phyloP scores from a whole-genome alignment of 2,329 filamentous ascomycete genomes.

The Alternaria brassicicola region DNA sequence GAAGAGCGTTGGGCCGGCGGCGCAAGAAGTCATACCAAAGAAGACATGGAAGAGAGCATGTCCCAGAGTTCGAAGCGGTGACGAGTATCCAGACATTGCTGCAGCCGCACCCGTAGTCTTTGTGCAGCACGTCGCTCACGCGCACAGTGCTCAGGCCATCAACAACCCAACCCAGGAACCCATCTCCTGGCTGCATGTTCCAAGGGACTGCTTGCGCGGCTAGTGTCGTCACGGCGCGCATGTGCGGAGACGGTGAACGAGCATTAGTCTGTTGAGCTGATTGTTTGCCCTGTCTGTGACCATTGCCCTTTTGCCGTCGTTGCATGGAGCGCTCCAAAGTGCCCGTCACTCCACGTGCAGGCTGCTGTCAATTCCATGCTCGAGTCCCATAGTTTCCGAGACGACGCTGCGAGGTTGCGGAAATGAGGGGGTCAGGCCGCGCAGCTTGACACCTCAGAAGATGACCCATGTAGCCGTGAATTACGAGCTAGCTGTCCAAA shows the following conservation, averaged over 20 bases:
- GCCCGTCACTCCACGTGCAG: slow-evolving; percentile 4
- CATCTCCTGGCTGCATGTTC: slow-evolving; percentile 18
- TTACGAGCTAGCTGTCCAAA: slow-evolving; percentile 1
- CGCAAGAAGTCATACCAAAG: slow-evolving; percentile 43
- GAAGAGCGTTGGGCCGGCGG: slow-evolving; percentile 33
- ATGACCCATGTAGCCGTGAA: background rate
- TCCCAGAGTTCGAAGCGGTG: slow-evolving; percentile 20
- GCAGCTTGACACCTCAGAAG: slow-evolving; percentile 9
- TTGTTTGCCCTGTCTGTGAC: background rate
- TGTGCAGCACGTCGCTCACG: slow-evolving; percentile 22
- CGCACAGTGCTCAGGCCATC: slow-evolving; percentile 23
- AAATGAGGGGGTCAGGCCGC: slow-evolving; percentile 15
- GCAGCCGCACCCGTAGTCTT: slow-evolving; percentile 24
- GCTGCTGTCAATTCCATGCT: background rate
- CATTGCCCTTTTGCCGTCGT: background rate
- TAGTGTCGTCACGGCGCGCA: slow-evolving; percentile 15
- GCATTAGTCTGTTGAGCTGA: background rate
- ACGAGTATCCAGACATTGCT: slow-evolving; percentile 10
- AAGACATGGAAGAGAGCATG: slow-evolving; percentile 36
- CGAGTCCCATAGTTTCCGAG: background rate
- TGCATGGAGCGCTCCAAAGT: background rate
- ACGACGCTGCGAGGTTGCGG: slow-evolving; percentile 6
- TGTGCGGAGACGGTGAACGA: slow-evolving; percentile 1
- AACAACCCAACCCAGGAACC: slow-evolving; percentile 17
- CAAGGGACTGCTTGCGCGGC: slow-evolving; percentile 28